Base-by-base conservation (phyloP, 2,329 filamentous ascomycete species). In the Aspergillus chevalieri region DNA sequence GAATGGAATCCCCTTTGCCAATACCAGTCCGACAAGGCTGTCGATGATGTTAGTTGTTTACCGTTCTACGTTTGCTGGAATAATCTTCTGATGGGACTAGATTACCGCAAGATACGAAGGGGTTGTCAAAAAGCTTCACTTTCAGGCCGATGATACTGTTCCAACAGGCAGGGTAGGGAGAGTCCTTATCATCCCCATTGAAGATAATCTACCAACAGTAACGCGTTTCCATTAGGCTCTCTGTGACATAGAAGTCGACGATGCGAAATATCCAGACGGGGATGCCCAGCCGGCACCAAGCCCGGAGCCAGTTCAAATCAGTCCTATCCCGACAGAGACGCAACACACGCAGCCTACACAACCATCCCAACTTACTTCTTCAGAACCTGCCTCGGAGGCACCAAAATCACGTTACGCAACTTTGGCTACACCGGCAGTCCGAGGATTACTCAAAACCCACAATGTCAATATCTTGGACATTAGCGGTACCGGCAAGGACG, bases 1-100 rank as follows among this genome's bases (percentile, higher is more conserved):
- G 92, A 98, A 75, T 98, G 95, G 80, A 93, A 94, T 60, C 93
- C 92, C 52, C 80, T 98, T 43, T 98, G 93, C 73, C 93, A 98
- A 74, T 94, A 98, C 42, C 93, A 97, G 69, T 96, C 91, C 63
- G 93, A 98, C 74, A 98, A 98, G 72, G 93, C 93, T 21, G 78
- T 80, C 46, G 78, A 80, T 44, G 79, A 82, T 70, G 78, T 81
- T 33, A 52, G 65, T 61, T 6, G 57, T 9, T 65, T 42, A 50
- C 50, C 41, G 8, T 34, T 9, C 14, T 21, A 12, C 8, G 10
- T 14, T 38, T 5, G 24, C 17, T 15, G 12, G 26, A 4, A 30
- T 30, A 4, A 30, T 30, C 26, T 30, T 30, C 53, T 61, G 47
- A 58, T 46, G 33, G 45, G 82, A 85, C 19, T 81, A 97, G 78